phyloP scores from a whole-genome alignment of 805 yeast genomes.

The Starmerella geochares region DNA sequence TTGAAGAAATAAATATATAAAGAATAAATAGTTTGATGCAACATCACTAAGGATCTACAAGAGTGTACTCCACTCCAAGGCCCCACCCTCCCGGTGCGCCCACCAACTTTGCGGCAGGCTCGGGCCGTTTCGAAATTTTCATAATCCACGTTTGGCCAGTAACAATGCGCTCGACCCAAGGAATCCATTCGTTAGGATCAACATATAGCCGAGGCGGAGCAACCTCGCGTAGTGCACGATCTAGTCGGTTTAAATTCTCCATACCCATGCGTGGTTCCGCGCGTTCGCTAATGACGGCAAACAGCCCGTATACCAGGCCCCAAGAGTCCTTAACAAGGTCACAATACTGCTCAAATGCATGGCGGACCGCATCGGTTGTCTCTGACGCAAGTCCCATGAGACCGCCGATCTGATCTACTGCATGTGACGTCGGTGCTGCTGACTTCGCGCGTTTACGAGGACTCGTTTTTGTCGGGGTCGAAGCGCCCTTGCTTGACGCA shows the following conservation, averaged over 20 bases:
- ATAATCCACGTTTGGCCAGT: constrained; percentile 32
- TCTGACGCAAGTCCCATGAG: constrained; percentile 11
- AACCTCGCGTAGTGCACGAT: constrained; percentile 10
- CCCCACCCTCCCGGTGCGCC: constrained; percentile 26
- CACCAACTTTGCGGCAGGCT: constrained; percentile 16
- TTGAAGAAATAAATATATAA: neutral
- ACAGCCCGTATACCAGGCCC: constrained; percentile 31
- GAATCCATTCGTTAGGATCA: constrained; percentile 29
- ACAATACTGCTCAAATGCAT: constrained; percentile 27
- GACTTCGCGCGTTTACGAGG: constrained; percentile 9
- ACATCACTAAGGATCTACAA: neutral
- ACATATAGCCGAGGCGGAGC: constrained; percentile 11
- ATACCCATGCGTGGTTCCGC: constrained; percentile 27
- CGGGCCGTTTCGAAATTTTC: constrained; percentile 24
- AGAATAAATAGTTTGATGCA: neutral
- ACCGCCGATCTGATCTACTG: constrained; percentile 10
- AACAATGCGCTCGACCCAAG: constrained; percentile 30
- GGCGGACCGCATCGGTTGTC: constrained; percentile 21
- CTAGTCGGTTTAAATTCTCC: constrained; percentile 13
- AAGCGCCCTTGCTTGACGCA: neutral
- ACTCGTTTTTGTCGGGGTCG: constrained; percentile 10
- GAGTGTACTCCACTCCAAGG: constrained; percentile 15
- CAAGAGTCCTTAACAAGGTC: constrained; percentile 31
- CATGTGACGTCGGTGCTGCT: constrained; percentile 10
- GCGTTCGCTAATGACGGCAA: constrained; percentile 26